Base-by-base conservation (phyloP, 495 filamentous ascomycete genomes). In the Hypoxylon perforatum region DNA sequence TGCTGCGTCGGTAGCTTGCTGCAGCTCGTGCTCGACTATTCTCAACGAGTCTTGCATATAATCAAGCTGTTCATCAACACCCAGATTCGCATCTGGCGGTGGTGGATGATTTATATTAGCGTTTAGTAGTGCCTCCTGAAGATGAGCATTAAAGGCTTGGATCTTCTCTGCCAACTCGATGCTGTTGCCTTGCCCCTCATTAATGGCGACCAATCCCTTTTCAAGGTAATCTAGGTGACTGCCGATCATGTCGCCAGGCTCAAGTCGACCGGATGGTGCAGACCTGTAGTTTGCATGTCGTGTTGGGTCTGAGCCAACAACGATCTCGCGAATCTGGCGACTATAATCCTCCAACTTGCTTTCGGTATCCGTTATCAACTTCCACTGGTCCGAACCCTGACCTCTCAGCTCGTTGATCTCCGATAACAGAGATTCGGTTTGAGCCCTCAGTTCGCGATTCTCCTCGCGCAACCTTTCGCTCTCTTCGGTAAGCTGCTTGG, bases 311-410 rank as follows among this genome's bases (percentile, higher is more conserved):
- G 85, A 82, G 54, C 85, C 83, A 18, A 88, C 71, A 64, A 95
- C 84, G 48, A 91, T 80, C 18, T 91, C 85, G 61, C 88, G 81
- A 18, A 97, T 75, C 51, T 84, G 87, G 49, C 78, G 80, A 69
- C 92, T 96, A 39, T 96, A 75, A n/a, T 82, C 82, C 73, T 91
- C 91, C 48, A 97, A 72, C 63, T 85, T 88, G 55, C 79, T 81
- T 66, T 92, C 90, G 14, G 88, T 89, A 12, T 87, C 85, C 15
- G 89, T 78, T 60, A 87, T 81, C 10, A 75, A 61, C 44, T 68
- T 72, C 61, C 73, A 71, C 23, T 75, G 76, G 23, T 73, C 71
- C 19, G 68, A 60, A 42, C 55, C 73, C 51, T 76, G 73, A 14
- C 41, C 65, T 45, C 62, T 60, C 39, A 75, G 70, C 19, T 70